phyloP scores from a whole-genome alignment of 2,329 filamentous ascomycete species.

The Pseudogymnoascus sp. region DNA sequence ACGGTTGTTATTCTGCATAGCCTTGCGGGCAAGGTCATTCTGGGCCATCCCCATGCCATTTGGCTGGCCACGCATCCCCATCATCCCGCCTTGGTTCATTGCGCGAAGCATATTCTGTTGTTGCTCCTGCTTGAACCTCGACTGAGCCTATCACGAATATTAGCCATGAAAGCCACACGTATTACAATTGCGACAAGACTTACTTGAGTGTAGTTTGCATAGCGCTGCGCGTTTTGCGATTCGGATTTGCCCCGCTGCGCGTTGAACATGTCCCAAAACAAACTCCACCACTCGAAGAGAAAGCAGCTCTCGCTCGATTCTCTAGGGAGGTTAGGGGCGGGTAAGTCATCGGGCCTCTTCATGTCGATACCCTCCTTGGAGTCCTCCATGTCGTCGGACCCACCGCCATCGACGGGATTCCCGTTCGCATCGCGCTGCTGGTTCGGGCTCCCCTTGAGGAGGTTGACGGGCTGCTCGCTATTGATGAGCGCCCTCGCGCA shows the following conservation, averaged over 20 bases:
- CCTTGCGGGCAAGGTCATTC: conserved; percentile 60
- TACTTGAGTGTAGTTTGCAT: conserved; percentile 79
- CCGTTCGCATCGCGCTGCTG: conserved; percentile 60
- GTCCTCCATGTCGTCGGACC: conserved; percentile 70
- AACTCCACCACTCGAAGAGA: conserved; percentile 92
- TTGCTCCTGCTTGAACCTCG: conserved; percentile 64
- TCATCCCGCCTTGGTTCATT: conserved; percentile 58
- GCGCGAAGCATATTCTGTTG: conserved; percentile 71
- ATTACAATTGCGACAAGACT: conserved; percentile 24
- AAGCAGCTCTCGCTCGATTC: conserved; percentile 68
- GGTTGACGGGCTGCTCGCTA: conserved; percentile 58
- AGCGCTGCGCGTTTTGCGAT: conserved; percentile 61
- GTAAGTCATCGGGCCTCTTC: conserved; percentile 74
- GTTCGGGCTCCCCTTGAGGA: conserved; percentile 61
- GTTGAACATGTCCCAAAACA: conserved; percentile 94
- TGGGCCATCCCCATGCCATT: conserved; percentile 54
- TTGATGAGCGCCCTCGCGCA: conserved; percentile 68
- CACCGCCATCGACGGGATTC: conserved; percentile 59
- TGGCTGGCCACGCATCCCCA: conserved; percentile 62
- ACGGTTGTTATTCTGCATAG: conserved; percentile 66
- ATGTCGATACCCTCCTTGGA: conserved; percentile 66
- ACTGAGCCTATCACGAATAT: conserved; percentile 47
- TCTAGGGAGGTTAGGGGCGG: conserved; percentile 61
- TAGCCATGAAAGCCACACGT: conserved; percentile 16
- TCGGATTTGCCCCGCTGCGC: conserved; percentile 65